Evolutionary conservation across 164 flowering plant species (phyloP).

Genomic region (Hamamelis virginiana): DNA sequence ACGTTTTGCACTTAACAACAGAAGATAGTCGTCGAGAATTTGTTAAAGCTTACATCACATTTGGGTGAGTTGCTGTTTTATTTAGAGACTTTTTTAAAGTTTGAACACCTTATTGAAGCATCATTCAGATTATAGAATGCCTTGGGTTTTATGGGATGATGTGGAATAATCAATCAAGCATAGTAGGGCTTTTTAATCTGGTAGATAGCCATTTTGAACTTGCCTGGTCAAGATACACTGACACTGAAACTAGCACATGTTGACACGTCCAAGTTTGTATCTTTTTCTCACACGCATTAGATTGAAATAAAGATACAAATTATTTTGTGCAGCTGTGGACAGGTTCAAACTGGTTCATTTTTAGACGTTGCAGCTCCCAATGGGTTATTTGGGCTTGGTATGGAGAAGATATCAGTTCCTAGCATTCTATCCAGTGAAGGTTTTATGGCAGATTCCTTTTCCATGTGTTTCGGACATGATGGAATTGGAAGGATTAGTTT

Average conservation of each 20-base stretch:
- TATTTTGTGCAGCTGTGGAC: conserved; percentile 55
- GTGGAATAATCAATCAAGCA: not conserved
- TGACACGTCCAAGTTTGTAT: not conserved
- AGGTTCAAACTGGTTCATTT: conserved; percentile 69
- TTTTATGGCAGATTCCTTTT: conserved; percentile 54
- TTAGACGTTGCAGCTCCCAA: conserved; percentile 69
- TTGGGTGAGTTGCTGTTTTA: conserved; percentile 47
- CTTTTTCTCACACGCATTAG: not conserved
- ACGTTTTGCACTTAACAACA: conserved; percentile 51
- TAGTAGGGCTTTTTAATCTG: not conserved
- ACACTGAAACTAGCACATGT: too few species aligned
- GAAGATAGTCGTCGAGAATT: conserved; percentile 29
- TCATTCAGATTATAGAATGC: not conserved
- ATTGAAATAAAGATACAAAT: conserved; percentile 7
- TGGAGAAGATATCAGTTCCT: conserved; percentile 65
- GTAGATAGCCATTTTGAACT: not conserved
- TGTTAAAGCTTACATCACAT: conserved; percentile 43
- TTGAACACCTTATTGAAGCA: not conserved
- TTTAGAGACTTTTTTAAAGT: conserved; percentile 1
- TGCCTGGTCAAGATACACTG: not conserved
- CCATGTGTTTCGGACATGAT: conserved; percentile 74
- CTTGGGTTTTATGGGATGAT: not conserved
- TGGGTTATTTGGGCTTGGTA: conserved; percentile 70
- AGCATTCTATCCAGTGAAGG: conserved; percentile 59
- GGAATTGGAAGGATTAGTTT: conserved; percentile 70